Evolutionary conservation across 495 filamentous ascomycete species (phyloP).

Genomic region (Podospora tetraspora): DNA sequence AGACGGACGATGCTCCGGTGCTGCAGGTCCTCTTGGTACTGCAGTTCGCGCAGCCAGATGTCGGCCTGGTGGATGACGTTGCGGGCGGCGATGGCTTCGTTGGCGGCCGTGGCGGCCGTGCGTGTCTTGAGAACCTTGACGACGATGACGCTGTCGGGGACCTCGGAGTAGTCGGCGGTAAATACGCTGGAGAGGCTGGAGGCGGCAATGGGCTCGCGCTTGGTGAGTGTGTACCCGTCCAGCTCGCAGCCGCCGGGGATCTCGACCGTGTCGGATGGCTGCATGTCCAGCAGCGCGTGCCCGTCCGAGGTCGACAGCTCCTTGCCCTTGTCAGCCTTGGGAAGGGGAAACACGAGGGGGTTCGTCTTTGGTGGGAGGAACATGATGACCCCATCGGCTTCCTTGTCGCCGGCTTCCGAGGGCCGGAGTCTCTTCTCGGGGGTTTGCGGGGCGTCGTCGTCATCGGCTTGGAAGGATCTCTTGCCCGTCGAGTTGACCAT

Average conservation of each 20-base stretch:
- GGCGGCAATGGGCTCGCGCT: slow-evolving; percentile 41
- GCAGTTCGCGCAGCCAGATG: slow-evolving; percentile 46
- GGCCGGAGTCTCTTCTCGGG: slow-evolving; percentile 38
- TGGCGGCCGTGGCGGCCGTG: slow-evolving; percentile 25
- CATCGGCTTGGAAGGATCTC: slow-evolving; percentile 37
- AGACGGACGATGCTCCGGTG: slow-evolving; percentile 45
- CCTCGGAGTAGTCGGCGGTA: slow-evolving; percentile 41
- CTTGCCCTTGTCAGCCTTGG: slow-evolving; percentile 37
- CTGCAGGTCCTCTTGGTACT: slow-evolving; percentile 41
- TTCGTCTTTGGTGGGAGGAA: slow-evolving; percentile 41
- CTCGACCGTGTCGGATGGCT: slow-evolving; percentile 37
- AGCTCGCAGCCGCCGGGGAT: slow-evolving; percentile 39
- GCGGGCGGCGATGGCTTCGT: slow-evolving; percentile 35
- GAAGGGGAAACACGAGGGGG: slow-evolving; percentile 38
- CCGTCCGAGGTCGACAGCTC: slow-evolving; percentile 39
- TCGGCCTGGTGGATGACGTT: slow-evolving; percentile 48
- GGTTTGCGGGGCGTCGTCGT: slow-evolving; percentile 21
- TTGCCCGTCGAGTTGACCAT: slow-evolving; percentile 37
- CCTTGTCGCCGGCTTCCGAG: slow-evolving; percentile 22
- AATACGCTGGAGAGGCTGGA: slow-evolving; percentile 45
- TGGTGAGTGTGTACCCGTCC: slow-evolving; percentile 43
- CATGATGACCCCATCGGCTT: slow-evolving; percentile 43
- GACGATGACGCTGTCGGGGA: slow-evolving; percentile 41
- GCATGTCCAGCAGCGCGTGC: slow-evolving; percentile 41
- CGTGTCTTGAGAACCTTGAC: slow-evolving; percentile 48